phyloP scores from a whole-genome alignment of 2,329 filamentous ascomycete genomes.

The Fusarium haematococcum region DNA sequence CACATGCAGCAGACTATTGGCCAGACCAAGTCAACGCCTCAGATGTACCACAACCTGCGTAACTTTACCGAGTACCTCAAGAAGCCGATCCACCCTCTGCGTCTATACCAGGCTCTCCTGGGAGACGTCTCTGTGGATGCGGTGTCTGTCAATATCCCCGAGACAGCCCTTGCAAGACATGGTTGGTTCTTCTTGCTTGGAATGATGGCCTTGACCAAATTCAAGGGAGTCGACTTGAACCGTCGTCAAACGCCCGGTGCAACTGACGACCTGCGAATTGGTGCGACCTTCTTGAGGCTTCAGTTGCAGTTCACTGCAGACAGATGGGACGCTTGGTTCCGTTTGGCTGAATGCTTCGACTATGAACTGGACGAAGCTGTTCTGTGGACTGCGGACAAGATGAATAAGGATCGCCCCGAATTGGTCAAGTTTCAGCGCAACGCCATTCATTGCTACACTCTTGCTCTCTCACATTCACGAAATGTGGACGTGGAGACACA shows the following conservation, averaged over 20 bases:
- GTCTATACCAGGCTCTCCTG: conserved; percentile 82
- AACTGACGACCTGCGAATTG: conserved; percentile 86
- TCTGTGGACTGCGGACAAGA: conserved; percentile 89
- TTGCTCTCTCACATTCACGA: conserved; percentile 68
- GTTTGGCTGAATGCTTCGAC: conserved; percentile 87
- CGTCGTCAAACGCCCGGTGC: conserved; percentile 83
- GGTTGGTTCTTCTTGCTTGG: conserved; percentile 95
- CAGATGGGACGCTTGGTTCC: conserved; percentile 92
- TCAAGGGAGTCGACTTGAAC: conserved; percentile 75
- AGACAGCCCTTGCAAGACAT: conserved; percentile 79
- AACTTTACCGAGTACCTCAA: conserved; percentile 86
- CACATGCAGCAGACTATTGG: conserved; percentile 92
- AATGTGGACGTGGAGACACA: conserved; percentile 56
- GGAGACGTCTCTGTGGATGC: conserved; percentile 82
- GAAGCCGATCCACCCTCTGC: conserved; percentile 83
- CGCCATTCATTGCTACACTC: conserved; percentile 83
- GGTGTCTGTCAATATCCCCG: conserved; percentile 74
- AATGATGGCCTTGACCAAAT: conserved; percentile 88
- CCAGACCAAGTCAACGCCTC: conserved; percentile 79
- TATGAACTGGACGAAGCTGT: conserved; percentile 89
- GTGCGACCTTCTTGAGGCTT: conserved; percentile 81
- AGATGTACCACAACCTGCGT: conserved; percentile 88
- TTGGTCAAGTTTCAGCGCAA: conserved; percentile 80
- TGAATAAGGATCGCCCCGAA: conserved; percentile 84
- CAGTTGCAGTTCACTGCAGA: conserved; percentile 86